Evolutionary conservation across 345 rosid species (phyloP).

Genomic region (Salix koriyanagi): DNA sequence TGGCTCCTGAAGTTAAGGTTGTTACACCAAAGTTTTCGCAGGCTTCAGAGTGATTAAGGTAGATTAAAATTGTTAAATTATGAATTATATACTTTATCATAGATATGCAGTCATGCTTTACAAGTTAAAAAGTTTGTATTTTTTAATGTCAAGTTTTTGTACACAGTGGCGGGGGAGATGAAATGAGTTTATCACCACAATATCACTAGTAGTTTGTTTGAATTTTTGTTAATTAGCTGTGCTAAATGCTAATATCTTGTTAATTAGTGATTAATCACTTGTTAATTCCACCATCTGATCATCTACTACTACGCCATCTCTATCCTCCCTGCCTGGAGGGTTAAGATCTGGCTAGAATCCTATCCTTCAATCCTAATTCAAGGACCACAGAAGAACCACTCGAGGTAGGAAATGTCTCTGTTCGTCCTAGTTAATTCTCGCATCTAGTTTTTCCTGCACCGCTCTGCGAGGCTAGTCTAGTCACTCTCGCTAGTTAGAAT

Average conservation of each 20-base stretch:
- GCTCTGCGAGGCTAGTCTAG: too few species aligned
- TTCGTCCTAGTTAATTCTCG: not conserved
- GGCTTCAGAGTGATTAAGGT: slow-evolving; percentile 27
- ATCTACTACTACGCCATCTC: too few species aligned
- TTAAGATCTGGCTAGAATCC: not conserved
- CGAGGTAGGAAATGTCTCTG: too few species aligned
- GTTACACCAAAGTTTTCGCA: slow-evolving; percentile 35
- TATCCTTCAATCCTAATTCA: not conserved
- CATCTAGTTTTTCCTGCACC: not conserved
- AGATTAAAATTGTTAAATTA: not conserved
- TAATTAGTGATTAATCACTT: too few species aligned
- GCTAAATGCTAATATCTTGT: too few species aligned
- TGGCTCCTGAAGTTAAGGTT: slow-evolving; percentile 38
- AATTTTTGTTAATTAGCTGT: not conserved
- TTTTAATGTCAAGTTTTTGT: slow-evolving; percentile 5
- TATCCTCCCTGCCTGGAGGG: too few species aligned
- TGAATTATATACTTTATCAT: not conserved
- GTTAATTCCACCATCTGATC: too few species aligned
- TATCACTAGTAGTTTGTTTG: not conserved
- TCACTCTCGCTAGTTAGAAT: not conserved
- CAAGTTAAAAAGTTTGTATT: not conserved
- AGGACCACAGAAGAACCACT: not conserved
- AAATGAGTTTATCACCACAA: not conserved
- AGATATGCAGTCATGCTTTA: too few species aligned
- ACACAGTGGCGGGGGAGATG: slow-evolving; percentile 3